Conservation (phyloP, 257 asterid species). For the Nicotiana tabacum region DNA sequence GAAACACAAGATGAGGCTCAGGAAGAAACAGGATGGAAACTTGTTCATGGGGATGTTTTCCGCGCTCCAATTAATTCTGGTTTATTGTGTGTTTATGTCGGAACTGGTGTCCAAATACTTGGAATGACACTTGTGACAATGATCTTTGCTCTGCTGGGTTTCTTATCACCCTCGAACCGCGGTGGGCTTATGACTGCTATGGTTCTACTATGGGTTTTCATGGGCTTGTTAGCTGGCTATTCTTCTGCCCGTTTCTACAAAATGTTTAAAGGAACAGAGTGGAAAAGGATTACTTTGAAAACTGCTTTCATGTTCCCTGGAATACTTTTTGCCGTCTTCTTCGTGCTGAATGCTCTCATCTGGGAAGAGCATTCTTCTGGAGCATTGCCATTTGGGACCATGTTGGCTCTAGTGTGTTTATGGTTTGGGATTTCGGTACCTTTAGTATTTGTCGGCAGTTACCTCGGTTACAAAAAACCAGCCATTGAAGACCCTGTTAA, state of each 20-base stretch:
- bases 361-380: slow-evolving; percentile 93
- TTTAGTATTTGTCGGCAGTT: slow-evolving; percentile 75
- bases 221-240: slow-evolving; percentile 84
- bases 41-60: slow-evolving; percentile 84
- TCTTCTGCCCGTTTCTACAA: slow-evolving; percentile 77
- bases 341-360: slow-evolving; percentile 67
- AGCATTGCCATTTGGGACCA: slow-evolving; percentile 81
- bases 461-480: slow-evolving; percentile 72
- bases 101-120: slow-evolving; percentile 76
- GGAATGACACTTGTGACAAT: slow-evolving; percentile 86
- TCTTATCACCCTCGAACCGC: slow-evolving; percentile 85
- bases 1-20: slow-evolving; percentile 92
- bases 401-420: slow-evolving; percentile 76
- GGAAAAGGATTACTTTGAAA: slow-evolving; percentile 79
- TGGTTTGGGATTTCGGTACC: slow-evolving; percentile 95
- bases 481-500: slow-evolving; percentile 80
- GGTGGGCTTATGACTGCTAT: slow-evolving; percentile 94
- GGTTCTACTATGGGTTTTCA: slow-evolving; percentile 89
- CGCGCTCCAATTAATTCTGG: slow-evolving; percentile 64
- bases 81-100: slow-evolving; percentile 73
- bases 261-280: slow-evolving; percentile 75
- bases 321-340: slow-evolving; percentile 60
- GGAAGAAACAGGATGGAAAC: slow-evolving; percentile 95
- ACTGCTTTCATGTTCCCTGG: slow-evolving; percentile 91
- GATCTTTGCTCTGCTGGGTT: slow-evolving; percentile 77